phyloP scores from a whole-genome alignment of 2,329 filamentous ascomycete species.

The Epichloe sp. region DNA sequence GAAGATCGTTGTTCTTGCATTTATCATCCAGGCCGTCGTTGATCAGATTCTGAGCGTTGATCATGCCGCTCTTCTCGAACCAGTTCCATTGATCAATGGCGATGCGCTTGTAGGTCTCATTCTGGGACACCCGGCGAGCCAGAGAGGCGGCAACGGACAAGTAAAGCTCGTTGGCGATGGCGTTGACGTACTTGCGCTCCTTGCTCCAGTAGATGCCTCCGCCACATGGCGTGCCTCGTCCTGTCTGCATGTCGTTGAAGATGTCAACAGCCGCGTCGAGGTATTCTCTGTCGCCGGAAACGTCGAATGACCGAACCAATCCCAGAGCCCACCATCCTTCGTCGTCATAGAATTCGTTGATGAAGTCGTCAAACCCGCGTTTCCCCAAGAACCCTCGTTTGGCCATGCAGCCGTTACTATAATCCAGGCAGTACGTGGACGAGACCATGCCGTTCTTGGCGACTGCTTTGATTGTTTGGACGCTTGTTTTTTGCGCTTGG shows the following conservation, averaged over 20 bases:
- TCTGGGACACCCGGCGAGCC: constrained; percentile 31
- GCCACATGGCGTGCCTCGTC: constrained; percentile 32
- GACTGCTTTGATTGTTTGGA: constrained; percentile 26
- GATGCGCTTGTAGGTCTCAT: constrained; percentile 30
- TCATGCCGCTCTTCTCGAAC: constrained; percentile 37
- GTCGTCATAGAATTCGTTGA: constrained; percentile 45
- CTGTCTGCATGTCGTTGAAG: constrained; percentile 42
- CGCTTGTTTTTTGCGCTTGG: constrained; percentile 28
- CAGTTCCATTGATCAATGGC: constrained; percentile 39
- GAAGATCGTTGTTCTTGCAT: constrained; percentile 38
- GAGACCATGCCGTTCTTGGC: constrained; percentile 21
- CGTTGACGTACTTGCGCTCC: constrained; percentile 35
- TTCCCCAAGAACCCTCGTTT: constrained; percentile 21
- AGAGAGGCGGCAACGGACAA: constrained; percentile 39
- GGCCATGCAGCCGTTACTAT: constrained; percentile 15
- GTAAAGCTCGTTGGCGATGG: constrained; percentile 46
- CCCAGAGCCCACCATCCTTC: constrained; percentile 52
- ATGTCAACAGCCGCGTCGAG: constrained; percentile 38
- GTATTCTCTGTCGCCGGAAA: constrained; percentile 37
- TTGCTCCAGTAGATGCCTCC: constrained; percentile 47
- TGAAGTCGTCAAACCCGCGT: constrained; percentile 26
- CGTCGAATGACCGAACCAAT: constrained; percentile 43
- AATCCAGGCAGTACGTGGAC: constrained; percentile 24
- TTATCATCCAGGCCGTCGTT: constrained; percentile 37
- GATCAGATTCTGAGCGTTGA: constrained; percentile 35